These are phyloP conservation scores for Trichoderma sp. DNA, from an alignment of 2,329 filamentous ascomycete genomes.

Conservation along the genomic window DNA sequence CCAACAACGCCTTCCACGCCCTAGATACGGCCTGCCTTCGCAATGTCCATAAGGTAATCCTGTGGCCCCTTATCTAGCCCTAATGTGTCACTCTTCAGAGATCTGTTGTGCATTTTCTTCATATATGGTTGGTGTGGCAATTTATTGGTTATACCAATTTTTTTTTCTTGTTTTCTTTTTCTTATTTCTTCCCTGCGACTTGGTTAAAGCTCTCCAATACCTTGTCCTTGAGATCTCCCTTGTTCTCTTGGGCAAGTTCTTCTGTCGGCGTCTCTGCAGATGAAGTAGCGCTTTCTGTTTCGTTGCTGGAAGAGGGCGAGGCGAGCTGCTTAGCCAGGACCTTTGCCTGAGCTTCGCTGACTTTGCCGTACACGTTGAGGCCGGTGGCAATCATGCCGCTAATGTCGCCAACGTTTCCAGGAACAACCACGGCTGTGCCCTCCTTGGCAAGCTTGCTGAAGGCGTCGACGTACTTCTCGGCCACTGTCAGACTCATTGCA, in stretches of 20 bases:
- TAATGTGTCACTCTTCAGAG: not conserved
- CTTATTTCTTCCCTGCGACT: slow-evolving; percentile 38
- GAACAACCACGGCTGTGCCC: slow-evolving; percentile 92
- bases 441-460: slow-evolving; percentile 92
- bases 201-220: slow-evolving; percentile 46
- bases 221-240: slow-evolving; percentile 41
- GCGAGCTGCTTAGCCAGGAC: slow-evolving; percentile 59
- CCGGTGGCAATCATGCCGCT: slow-evolving; percentile 96
- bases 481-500: slow-evolving; percentile 83
- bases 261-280: slow-evolving; percentile 12
- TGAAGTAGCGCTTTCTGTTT: not conserved
- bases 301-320: slow-evolving; percentile 31
- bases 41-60: not conserved
- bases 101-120: not conserved
- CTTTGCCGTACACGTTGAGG: slow-evolving; percentile 92
- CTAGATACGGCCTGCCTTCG: not conserved
- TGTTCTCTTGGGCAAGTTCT: slow-evolving; percentile 27
- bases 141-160: not conserved
- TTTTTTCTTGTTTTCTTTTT: not conserved
- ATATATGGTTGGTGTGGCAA: not conserved
- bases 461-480: slow-evolving; percentile 97
- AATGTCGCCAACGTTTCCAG: slow-evolving; percentile 95
- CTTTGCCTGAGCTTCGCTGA: slow-evolving; percentile 76
- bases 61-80: not conserved
- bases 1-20: slow-evolving; percentile 13